Evolutionary conservation across 768 basidiomycete genomes (phyloP).

Genomic region (Rhodotorula paludigena): DNA sequence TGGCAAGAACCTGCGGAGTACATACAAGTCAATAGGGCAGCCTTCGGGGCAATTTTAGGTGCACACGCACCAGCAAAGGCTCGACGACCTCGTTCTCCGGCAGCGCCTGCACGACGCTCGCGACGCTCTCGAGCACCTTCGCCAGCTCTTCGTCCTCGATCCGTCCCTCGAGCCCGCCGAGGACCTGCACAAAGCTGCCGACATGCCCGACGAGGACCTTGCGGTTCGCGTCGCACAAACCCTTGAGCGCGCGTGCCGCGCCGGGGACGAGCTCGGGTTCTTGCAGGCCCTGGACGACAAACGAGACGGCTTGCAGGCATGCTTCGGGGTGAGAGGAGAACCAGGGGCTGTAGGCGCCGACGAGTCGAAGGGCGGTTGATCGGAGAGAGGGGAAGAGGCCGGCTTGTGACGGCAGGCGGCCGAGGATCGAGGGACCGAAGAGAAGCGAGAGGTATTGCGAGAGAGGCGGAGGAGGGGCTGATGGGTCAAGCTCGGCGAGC

Average conservation of each 20-base stretch:
- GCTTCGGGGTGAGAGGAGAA: slow-evolving; percentile 47
- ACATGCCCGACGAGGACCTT: slow-evolving; percentile 48
- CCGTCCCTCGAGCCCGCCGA: slow-evolving; percentile 47
- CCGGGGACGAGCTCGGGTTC: slow-evolving; percentile 44
- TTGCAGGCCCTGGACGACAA: slow-evolving; percentile 46
- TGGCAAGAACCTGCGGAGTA: slow-evolving; percentile 37
- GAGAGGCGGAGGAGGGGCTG: slow-evolving; percentile 51
- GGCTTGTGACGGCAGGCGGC: slow-evolving; percentile 56
- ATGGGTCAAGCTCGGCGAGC: slow-evolving; percentile 32
- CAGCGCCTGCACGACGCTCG: slow-evolving; percentile 51
- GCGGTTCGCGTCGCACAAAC: slow-evolving; percentile 49
- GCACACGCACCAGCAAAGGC: slow-evolving; percentile 42
- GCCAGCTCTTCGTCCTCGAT: slow-evolving; percentile 49
- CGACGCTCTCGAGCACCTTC: slow-evolving; percentile 50
- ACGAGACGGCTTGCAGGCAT: slow-evolving; percentile 47
- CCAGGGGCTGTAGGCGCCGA: slow-evolving; percentile 44
- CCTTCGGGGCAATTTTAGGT: slow-evolving; percentile 10
- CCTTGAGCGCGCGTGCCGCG: slow-evolving; percentile 48
- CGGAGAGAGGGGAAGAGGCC: slow-evolving; percentile 61
- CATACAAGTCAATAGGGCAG: not conserved
- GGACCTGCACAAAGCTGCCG: slow-evolving; percentile 48
- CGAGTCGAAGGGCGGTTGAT: slow-evolving; percentile 46
- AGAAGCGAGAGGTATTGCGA: slow-evolving; percentile 58
- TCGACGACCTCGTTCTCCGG: slow-evolving; percentile 45
- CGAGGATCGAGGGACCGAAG: slow-evolving; percentile 59